Base-by-base conservation (phyloP, 768 basidiomycete species). In the Russula vinacea region DNA sequence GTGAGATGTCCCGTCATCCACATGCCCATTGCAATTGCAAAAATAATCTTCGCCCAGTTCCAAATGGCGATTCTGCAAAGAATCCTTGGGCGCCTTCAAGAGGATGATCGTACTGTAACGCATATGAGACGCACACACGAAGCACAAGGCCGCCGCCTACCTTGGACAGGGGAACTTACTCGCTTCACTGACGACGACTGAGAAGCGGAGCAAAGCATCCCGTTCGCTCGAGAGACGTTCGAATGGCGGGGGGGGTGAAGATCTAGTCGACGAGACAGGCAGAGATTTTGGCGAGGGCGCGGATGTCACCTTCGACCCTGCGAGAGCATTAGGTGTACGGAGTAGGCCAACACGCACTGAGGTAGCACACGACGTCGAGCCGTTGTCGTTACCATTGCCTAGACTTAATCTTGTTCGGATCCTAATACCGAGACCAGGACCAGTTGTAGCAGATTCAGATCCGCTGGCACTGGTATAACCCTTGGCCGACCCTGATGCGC, bases 351-450 rank as follows among this genome's bases (percentile, higher is more conserved):
- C 64, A 3, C 64, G 64, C 5, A 65, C 40, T 0, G 64, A 52
- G 3, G 64, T 50, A 16, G 53, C 59, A 57, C 59, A 59, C 49
- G 64, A 56, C 16, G 60, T 22, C 6, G 47, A 52, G 7, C 37
- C 45, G 1, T 22, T 40, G 49, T 61, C 59, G 4, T 11, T 65
- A 24, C 32, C 33, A 37, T 9, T 44, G 17, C 59, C 64, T 29
- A 52, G 47, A 17, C 45, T 24, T 1, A 59, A 65, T 22, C 59
- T 40, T 3, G 64, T 65, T 29, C 64, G 64, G 35, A 65, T 65
- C 39, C 64, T 61, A n/a, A 65, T 61, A 32, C 64, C 64, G 17
- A 65, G 64, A 37, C 64, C 64, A 26, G 61, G 64, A 52, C 64
- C 60, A 26, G 64, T 60, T 35, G 64, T 55, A 52, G 62, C 56